Evolutionary conservation across 1,139 yeast species (phyloP), one percentile per base, ranked within the genome.

Genomic region (Suhomyces yuchorum): DNA sequence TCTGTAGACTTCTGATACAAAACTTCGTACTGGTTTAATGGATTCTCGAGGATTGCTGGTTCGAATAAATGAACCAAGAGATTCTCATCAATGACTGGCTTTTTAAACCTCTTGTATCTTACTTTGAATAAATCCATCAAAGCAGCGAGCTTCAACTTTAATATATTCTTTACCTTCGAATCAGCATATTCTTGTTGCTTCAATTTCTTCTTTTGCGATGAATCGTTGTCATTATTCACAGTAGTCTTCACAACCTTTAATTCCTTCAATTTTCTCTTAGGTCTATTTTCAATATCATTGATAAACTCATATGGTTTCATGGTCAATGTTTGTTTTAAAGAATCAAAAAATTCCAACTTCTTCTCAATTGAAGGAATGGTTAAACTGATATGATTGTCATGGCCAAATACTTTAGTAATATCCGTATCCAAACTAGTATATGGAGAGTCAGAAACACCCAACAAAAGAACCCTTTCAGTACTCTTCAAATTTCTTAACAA

Each of bases 101-200:
- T 93, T 59, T 84, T 86, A 71, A 93, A 95, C 50, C 96, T 76
- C 60, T 90, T 90, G 64, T 93, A 93, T 43, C 98, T 77, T 49
- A 75, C 83, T 58, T 92, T 91, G 68, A 93, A 86, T 35, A 89
- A 71, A 54, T 93, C 98, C 96, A 93, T 88, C 40, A 95, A 70
- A 1, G 90, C 91, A 9, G 96, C 87, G 26, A 93, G 74, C 63
- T 87, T 90, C 50, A 93, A 83, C 65, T 93, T 95, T 52, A 93
- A 72, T 9, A 87, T 76, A 62, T 93, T 92, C 63, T 90, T 91
- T 53, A 91, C 70, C 60, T 87, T 85, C 72, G 90, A 85, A 63
- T 93, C 98, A 47, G 79, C 76, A 54, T 82, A 81, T 53, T 84
- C 89, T 53, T 78, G 81, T 30, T 80, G 77, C 55, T 80, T 82